These are phyloP conservation scores for Hypoxylon crocopeplum DNA, from an alignment of 495 filamentous ascomycete species.

Conservation along the genomic window DNA sequence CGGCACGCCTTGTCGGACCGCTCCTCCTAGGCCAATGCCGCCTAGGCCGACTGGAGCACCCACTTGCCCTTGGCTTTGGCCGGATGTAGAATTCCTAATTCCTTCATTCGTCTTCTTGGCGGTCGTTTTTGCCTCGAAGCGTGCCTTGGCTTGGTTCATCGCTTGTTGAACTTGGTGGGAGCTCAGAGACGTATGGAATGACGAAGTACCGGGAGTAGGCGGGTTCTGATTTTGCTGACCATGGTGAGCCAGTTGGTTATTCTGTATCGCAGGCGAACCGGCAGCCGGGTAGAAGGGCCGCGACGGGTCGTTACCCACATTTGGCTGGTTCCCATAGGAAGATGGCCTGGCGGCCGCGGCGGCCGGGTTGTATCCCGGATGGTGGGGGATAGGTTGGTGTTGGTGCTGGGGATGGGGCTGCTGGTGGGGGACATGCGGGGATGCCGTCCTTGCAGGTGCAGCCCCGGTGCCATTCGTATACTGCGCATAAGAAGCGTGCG, in stretches of 20 bases:
- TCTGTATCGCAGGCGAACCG: constrained; percentile 34
- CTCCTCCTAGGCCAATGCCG: constrained; percentile 40
- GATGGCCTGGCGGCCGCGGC: constrained; percentile 41
- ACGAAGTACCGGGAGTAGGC: constrained; percentile 39
- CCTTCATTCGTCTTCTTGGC: constrained; percentile 39
- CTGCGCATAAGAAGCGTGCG: constrained; percentile 37
- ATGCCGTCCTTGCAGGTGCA: constrained; percentile 37
- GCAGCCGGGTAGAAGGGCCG: constrained; percentile 35
- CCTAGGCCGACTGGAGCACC: constrained; percentile 41
- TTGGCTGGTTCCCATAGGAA: constrained; percentile 43
- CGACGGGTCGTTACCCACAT: constrained; percentile 31
- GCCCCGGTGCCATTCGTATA: constrained; percentile 33
- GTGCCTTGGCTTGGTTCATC: constrained; percentile 54
- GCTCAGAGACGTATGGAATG: constrained; percentile 40
- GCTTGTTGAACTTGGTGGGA: constrained; percentile 40
- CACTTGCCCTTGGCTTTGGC: constrained; percentile 36
- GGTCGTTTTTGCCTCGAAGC: constrained; percentile 49
- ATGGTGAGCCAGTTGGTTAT: constrained; percentile 13
- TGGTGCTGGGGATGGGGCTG: constrained; percentile 32
- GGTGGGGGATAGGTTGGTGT: constrained; percentile 31
- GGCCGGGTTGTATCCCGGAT: constrained; percentile 33
- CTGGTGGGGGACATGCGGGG: constrained; percentile 42
- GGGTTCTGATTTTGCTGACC: constrained; percentile 36
- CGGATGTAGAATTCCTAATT: constrained; percentile 33
- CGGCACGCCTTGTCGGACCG: constrained; percentile 31